A percentile compares a stretch with the other conserved stretches of the same genome.
Evolutionary conservation across 345 rosid genomes (phyloP).

Genomic region (Mercurialis annua): DNA sequence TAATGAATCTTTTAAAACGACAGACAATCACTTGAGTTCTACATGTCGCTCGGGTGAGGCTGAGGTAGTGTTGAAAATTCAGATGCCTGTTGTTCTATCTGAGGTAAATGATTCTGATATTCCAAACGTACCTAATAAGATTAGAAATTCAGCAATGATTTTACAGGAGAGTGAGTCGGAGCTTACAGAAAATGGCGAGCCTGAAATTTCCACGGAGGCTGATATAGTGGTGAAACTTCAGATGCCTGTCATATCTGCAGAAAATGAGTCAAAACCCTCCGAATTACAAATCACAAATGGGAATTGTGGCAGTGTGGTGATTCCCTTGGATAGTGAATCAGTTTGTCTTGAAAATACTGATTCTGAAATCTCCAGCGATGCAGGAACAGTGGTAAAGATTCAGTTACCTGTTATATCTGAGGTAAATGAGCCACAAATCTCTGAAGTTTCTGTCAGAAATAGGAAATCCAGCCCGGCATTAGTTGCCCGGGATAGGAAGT

Average conservation of each 20-base stretch:
- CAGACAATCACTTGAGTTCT: slow-evolving; percentile 19
- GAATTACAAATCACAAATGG: slow-evolving; percentile 4
- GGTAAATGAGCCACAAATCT: slow-evolving; percentile 21
- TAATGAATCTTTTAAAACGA: slow-evolving; percentile 19
- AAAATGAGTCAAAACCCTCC: slow-evolving; percentile 6
- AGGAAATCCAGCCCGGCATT: slow-evolving; percentile 16
- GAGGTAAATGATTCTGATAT: slow-evolving; percentile 11
- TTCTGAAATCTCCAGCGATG: slow-evolving; percentile 13
- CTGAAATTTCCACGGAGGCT: slow-evolving; percentile 4
- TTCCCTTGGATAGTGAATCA: slow-evolving; percentile 7
- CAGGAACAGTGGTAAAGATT: slow-evolving; percentile 10
- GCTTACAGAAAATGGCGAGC: not conserved
- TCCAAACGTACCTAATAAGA: not conserved
- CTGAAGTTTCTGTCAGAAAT: slow-evolving; percentile 22
- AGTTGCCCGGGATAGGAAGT: slow-evolving; percentile 22
- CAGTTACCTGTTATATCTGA: slow-evolving; percentile 22
- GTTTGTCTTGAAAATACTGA: not conserved
- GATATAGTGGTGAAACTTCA: slow-evolving; percentile 11
- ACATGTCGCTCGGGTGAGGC: slow-evolving; percentile 24
- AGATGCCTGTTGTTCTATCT: slow-evolving; percentile 18
- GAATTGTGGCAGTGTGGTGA: slow-evolving; percentile 4
- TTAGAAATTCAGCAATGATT: not conserved
- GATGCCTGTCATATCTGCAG: slow-evolving; percentile 16
- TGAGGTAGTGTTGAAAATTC: slow-evolving; percentile 18
- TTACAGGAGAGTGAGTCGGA: not conserved